These are phyloP conservation scores for Carpinus fangiana DNA, from an alignment of 306 rosid species.

Conservation along the genomic window DNA sequence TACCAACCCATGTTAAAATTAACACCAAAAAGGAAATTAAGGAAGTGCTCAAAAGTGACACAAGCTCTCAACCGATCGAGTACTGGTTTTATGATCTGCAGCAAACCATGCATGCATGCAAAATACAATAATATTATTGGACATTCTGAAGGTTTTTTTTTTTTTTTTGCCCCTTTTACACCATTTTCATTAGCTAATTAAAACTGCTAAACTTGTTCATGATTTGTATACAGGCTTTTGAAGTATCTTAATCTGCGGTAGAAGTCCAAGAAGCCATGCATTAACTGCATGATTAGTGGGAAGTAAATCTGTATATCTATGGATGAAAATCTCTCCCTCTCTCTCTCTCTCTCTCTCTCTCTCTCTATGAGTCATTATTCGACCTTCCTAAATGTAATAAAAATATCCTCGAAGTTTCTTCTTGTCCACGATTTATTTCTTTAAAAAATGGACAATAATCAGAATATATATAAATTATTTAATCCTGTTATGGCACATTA, in stretches of 20 bases:
- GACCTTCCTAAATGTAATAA: not conserved
- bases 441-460: too few species aligned
- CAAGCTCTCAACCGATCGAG: too few species aligned
- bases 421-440: not conserved
- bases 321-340: not conserved
- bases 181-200: not conserved
- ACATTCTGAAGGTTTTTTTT: too few species aligned
- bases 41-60: too few species aligned
- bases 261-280: not conserved
- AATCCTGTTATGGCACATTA: too few species aligned
- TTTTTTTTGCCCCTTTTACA: not conserved
- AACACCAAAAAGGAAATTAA: too few species aligned
- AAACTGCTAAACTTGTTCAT: not conserved
- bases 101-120: not conserved
- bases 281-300: not conserved
- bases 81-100: too few species aligned
- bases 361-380: not conserved
- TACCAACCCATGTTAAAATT: too few species aligned
- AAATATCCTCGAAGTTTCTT: not conserved
- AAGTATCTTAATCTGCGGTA: constrained; percentile 26
- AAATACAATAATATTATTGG: not conserved
- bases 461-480: too few species aligned
- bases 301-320: not conserved
- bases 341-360: not conserved
- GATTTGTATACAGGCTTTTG: constrained; percentile 17